These are phyloP conservation scores for Zalerion maritima DNA, from an alignment of 495 filamentous ascomycete genomes.

Conservation along the genomic window DNA sequence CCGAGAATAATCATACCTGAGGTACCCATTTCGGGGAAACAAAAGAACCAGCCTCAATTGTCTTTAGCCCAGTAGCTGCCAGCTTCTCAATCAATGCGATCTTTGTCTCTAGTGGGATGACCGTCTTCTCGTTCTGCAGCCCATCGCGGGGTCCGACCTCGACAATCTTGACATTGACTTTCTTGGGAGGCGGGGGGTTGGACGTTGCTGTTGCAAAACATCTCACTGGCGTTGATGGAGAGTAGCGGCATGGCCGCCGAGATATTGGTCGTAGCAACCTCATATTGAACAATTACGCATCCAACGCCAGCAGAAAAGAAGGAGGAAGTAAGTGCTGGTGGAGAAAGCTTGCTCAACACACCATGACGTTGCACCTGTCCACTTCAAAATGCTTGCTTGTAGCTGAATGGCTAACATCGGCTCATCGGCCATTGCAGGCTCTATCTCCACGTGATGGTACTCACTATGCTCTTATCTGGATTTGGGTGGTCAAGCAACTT, in stretches of 20 bases:
- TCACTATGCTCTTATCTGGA: too few species aligned
- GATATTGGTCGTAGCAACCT: constrained; percentile 14
- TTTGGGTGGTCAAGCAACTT: too few species aligned
- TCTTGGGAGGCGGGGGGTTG: constrained; percentile 11
- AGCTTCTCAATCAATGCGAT: constrained; percentile 67
- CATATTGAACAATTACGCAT: constrained; percentile 14
- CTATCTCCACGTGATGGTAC: too few species aligned
- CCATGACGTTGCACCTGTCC: too few species aligned
- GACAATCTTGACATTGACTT: constrained; percentile 48
- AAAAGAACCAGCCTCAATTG: constrained; percentile 92
- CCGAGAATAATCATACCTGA: constrained; percentile 42
- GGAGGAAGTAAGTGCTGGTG: constrained; percentile 6
- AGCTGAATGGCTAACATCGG: too few species aligned
- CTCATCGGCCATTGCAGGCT: too few species aligned
- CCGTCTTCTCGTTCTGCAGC: constrained; percentile 85
- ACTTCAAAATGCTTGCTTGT: too few species aligned
- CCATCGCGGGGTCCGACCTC: constrained; percentile 94
- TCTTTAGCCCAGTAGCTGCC: constrained; percentile 68
- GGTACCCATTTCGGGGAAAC: constrained; percentile 97
- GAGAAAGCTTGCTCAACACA: constrained; percentile 6
- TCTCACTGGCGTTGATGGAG: constrained; percentile 9
- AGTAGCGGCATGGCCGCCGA: constrained; percentile 3
- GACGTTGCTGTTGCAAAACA: constrained; percentile 26
- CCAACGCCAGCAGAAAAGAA: background rate
- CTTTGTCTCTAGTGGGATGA: constrained; percentile 69